These are phyloP conservation scores for Panaeolus cyanescens DNA, from an alignment of 768 basidiomycete species.

Conservation along the genomic window DNA sequence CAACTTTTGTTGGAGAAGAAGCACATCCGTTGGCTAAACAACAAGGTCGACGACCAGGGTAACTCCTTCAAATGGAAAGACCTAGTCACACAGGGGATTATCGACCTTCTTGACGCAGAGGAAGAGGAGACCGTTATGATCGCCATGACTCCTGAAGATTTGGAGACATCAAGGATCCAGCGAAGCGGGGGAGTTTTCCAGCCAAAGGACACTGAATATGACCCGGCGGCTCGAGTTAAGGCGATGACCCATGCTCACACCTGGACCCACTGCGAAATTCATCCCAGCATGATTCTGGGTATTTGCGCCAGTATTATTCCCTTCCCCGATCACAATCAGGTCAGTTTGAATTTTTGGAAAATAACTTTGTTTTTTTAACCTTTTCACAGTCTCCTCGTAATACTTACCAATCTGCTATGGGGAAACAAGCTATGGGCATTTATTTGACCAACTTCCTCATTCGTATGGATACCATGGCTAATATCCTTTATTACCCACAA, in stretches of 20 bases:
- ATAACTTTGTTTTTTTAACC: not conserved
- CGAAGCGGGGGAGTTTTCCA: constrained; percentile 59
- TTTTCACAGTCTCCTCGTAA: constrained; percentile 90
- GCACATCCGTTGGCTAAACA: constrained; percentile 73
- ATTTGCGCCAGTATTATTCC: constrained; percentile 99
- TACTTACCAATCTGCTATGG: constrained; percentile 99
- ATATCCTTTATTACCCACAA: constrained; percentile 98
- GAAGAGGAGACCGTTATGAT: constrained; percentile 99
- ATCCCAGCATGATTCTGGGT: constrained; percentile 98
- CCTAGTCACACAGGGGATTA: constrained; percentile 82
- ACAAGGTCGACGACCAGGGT: constrained; percentile 60
- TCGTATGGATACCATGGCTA: constrained; percentile 99
- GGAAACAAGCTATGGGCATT: constrained; percentile 99
- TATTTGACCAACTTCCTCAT: constrained; percentile 98
- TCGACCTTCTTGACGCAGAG: constrained; percentile 96
- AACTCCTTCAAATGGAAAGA: constrained; percentile 82
- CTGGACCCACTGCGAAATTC: constrained; percentile 99
- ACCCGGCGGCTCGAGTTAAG: constrained; percentile 88
- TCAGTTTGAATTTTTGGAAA: constrained; percentile 33
- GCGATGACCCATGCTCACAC: constrained; percentile 83
- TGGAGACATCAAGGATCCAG: constrained; percentile 80
- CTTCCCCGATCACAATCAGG: constrained; percentile 99
- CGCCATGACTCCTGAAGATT: constrained; percentile 95
- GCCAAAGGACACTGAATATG: constrained; percentile 70
- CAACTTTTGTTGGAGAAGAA: constrained; percentile 82